phyloP scores from a whole-genome alignment of 2,329 filamentous ascomycete genomes.

The Hypoxylon sp. region DNA sequence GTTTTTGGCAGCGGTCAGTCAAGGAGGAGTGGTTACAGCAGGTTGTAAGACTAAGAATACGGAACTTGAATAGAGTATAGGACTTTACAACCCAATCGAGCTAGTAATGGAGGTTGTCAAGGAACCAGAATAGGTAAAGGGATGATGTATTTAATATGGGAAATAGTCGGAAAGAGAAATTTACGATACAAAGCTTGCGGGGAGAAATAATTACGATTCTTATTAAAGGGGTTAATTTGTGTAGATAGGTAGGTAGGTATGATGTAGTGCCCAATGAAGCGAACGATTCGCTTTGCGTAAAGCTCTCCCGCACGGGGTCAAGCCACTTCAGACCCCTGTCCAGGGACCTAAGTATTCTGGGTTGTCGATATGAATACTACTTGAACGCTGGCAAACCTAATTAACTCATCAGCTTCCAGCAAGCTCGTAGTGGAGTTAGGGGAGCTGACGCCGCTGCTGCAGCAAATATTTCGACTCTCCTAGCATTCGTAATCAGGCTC shows the following conservation, averaged over 20 bases:
- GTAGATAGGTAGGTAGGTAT: too few relatives aligned
- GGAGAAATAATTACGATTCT: too few relatives aligned
- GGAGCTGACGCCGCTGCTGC: constrained; percentile 12
- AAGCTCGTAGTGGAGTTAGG: background rate
- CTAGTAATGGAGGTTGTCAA: background rate
- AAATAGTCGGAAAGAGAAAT: background rate
- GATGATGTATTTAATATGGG: background rate
- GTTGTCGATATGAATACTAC: constrained; percentile 18
- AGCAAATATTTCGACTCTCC: constrained; percentile 18
- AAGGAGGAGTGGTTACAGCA: too few relatives aligned
- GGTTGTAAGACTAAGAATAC: too few relatives aligned
- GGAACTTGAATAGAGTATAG: too few relatives aligned
- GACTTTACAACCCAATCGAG: background rate
- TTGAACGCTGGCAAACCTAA: constrained; percentile 16
- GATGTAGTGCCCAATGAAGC: too few relatives aligned
- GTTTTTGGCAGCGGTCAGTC: too few relatives aligned
- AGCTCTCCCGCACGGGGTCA: background rate
- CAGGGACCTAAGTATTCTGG: background rate
- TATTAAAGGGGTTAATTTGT: too few relatives aligned
- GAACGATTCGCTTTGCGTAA: too few relatives aligned
- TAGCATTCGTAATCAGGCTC: constrained; percentile 20
- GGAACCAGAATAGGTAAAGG: background rate
- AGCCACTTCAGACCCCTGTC: background rate
- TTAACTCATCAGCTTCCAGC: background rate
- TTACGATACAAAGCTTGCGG: background rate